These are phyloP conservation scores for Solanum ossicruentum DNA, from an alignment of 257 asterid species.

Conservation along the genomic window DNA sequence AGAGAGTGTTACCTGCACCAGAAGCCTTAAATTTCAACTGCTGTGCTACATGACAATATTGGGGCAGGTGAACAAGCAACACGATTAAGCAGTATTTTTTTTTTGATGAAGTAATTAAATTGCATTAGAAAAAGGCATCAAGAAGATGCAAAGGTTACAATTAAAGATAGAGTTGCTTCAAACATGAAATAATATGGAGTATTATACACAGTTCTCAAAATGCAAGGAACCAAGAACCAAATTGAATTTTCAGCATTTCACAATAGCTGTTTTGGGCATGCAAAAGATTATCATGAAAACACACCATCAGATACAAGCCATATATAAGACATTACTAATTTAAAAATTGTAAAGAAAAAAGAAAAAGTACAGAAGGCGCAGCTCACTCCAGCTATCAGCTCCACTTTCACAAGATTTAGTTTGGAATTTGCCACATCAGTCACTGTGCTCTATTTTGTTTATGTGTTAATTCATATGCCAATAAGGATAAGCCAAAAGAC, in stretches of 20 bases:
- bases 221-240: not conserved
- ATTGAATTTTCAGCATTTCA: not conserved
- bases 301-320: not conserved
- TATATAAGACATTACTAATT: not conserved
- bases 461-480: not conserved
- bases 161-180: no score
- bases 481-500: not conserved
- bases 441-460: not conserved
- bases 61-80: not conserved
- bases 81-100: not conserved
- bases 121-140: no score
- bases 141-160: no score
- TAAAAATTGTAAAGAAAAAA: not conserved
- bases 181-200: not conserved
- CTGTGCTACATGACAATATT: not conserved
- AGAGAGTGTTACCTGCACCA: slow-evolving; percentile 47
- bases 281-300: not conserved
- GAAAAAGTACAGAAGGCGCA: not conserved
- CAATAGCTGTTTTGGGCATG: not conserved
- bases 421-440: not conserved
- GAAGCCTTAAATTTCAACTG: not conserved
- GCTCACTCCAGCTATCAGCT: not conserved
- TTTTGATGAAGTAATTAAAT: no score
- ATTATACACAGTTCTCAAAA: not conserved
- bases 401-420: not conserved